A percentile compares a stretch with the other conserved stretches of the same genome.
phyloP scores from a whole-genome alignment of 176 grass and related monocot species.

The Carex parvula region DNA sequence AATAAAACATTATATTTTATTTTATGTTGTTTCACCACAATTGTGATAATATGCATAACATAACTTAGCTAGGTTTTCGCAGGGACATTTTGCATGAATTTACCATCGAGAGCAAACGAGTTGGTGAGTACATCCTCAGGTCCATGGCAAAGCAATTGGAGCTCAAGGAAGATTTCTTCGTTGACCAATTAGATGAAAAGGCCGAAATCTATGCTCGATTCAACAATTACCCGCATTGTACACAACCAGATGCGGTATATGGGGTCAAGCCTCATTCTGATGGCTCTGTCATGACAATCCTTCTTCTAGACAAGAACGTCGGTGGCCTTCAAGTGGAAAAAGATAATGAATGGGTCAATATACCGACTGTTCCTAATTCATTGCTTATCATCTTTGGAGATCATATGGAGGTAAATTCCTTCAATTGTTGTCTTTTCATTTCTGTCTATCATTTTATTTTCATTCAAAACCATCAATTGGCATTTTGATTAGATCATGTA shows the following conservation, averaged over 20 bases:
- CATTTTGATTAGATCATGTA: neutral
- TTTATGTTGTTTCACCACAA: neutral
- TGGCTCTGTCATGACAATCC: constrained; percentile 14
- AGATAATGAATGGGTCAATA: constrained; percentile 33
- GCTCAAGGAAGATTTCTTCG: constrained; percentile 30
- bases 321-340: constrained; percentile 39
- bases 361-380: constrained; percentile 36
- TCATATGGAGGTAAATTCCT: constrained; percentile 37
- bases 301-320: constrained; percentile 38
- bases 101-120: constrained; percentile 9
- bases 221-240: constrained; percentile 46
- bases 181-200: neutral
- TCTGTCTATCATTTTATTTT: too few relatives aligned
- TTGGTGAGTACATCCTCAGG: constrained; percentile 7
- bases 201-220: constrained; percentile 18
- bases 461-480: neutral
- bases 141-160: constrained; percentile 31
- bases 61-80: neutral
- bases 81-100: constrained; percentile 43
- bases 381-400: constrained; percentile 43
- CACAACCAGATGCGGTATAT: constrained; percentile 34
- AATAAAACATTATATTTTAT: too few relatives aligned
- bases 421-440: neutral
- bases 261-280: constrained; percentile 61
- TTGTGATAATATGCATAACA: neutral